phyloP scores from a whole-genome alignment of 2,329 filamentous ascomycete genomes.

The Aphanoascus verrucosus region DNA sequence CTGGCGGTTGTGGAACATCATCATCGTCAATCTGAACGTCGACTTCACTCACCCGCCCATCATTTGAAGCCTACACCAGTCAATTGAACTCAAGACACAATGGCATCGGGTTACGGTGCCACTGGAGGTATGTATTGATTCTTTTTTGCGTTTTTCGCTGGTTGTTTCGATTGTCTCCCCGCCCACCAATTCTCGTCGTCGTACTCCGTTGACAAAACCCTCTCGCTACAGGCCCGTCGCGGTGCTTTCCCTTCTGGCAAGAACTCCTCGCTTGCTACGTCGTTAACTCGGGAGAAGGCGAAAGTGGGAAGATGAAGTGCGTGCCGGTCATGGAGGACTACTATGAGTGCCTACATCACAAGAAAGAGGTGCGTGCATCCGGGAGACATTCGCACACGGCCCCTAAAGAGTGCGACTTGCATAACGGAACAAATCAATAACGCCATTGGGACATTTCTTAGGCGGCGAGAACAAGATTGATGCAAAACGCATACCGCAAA shows the following conservation, averaged over 20 bases:
- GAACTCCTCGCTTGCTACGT: slow-evolving; percentile 98
- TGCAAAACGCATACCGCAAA: slow-evolving; percentile 79
- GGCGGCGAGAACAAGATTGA: slow-evolving; percentile 64
- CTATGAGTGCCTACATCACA: slow-evolving; percentile 97
- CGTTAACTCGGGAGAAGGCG: slow-evolving; percentile 73
- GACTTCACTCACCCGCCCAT: slow-evolving; percentile 7
- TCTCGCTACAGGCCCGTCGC: slow-evolving; percentile 47
- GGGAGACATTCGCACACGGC: too few species aligned
- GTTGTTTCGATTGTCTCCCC: background rate
- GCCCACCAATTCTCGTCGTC: background rate
- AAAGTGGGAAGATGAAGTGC: slow-evolving; percentile 81
- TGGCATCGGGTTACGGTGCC: slow-evolving; percentile 47
- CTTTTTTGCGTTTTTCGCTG: background rate
- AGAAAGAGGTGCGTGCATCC: slow-evolving; percentile 76
- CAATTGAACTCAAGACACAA: slow-evolving; percentile 22
- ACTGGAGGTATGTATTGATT: slow-evolving; percentile 36
- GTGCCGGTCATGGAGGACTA: slow-evolving; percentile 81
- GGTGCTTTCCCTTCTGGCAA: slow-evolving; percentile 99
- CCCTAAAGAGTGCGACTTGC: background rate
- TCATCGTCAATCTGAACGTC: slow-evolving; percentile 2
- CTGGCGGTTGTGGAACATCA: slow-evolving; percentile 1
- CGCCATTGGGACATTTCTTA: slow-evolving; percentile 29
- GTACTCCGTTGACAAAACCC: slow-evolving; percentile 11
- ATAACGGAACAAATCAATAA: background rate
- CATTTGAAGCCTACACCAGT: background rate